Conservation (phyloP, 176 grass and related monocot genomes). For the Triticum urartu region DNA sequence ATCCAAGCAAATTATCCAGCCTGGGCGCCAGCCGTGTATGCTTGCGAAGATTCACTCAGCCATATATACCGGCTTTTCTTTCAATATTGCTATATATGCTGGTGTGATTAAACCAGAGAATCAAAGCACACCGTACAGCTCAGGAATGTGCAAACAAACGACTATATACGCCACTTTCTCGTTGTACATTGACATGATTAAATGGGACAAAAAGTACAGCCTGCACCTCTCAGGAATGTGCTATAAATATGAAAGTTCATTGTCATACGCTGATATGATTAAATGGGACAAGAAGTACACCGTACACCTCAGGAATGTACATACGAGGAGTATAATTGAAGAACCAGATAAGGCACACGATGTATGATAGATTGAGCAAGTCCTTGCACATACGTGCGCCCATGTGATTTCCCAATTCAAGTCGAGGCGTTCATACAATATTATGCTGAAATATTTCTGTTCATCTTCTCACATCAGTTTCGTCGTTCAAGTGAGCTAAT, state of each 20-base stretch:
- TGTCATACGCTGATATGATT: slow-evolving; percentile 3
- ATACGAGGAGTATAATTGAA: neutral
- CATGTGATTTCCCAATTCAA: neutral
- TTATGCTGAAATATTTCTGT: neutral
- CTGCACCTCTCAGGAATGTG: neutral
- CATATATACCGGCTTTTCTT: neutral
- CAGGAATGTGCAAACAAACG: neutral
- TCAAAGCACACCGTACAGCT: slow-evolving; percentile 30
- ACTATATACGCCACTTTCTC: neutral
- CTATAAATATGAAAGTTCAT: slow-evolving; percentile 1
- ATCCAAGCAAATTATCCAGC: slow-evolving; percentile 14
- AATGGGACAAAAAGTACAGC: slow-evolving; percentile 27
- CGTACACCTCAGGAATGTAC: neutral
- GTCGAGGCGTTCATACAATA: neutral
- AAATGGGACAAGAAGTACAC: slow-evolving; percentile 24
- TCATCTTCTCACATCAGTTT: neutral
- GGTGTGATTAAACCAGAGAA: slow-evolving; percentile 20
- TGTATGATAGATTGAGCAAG: neutral
- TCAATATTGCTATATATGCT: neutral
- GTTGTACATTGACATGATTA: slow-evolving; percentile 22
- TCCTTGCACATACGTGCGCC: neutral
- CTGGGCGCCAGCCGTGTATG: slow-evolving; percentile 26
- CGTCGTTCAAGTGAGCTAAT: neutral
- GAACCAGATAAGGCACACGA: neutral
- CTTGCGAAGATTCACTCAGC: neutral